These are phyloP conservation scores for Acrodontium crateriforme DNA, from an alignment of 2,329 filamentous ascomycete species.

Conservation along the genomic window DNA sequence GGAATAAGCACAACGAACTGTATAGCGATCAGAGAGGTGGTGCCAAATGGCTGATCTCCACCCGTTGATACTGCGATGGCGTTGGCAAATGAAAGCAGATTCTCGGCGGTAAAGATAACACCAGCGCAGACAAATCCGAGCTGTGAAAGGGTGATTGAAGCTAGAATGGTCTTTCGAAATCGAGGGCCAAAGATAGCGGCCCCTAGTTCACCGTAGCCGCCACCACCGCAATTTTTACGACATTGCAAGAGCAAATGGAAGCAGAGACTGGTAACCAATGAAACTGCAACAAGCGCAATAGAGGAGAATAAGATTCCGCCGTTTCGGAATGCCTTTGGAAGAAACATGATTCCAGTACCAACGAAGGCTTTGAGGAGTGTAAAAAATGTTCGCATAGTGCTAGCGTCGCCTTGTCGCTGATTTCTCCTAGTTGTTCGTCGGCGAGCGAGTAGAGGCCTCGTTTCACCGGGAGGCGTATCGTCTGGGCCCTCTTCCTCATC, in stretches of 20 bases:
- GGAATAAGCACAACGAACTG: constrained; percentile 53
- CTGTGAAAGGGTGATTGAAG: constrained; percentile 60
- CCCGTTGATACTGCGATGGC: constrained; percentile 39
- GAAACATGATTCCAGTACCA: constrained; percentile 69
- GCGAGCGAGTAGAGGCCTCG: constrained; percentile 45
- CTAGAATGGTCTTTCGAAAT: constrained; percentile 52
- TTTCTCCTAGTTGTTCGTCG: constrained; percentile 37
- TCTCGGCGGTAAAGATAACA: constrained; percentile 65
- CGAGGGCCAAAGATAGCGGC: constrained; percentile 48
- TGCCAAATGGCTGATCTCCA: constrained; percentile 34
- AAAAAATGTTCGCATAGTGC: constrained; percentile 61
- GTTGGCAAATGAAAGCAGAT: constrained; percentile 51
- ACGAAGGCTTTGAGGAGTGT: constrained; percentile 67
- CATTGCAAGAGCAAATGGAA: constrained; percentile 61
- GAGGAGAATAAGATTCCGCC: constrained; percentile 65
- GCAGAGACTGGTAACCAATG: constrained; percentile 52
- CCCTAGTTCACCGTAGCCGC: constrained; percentile 63
- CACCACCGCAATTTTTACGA: constrained; percentile 46
- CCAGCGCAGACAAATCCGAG: constrained; percentile 67
- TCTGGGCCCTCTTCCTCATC: constrained; percentile 46
- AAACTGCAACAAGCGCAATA: constrained; percentile 51
- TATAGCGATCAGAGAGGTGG: constrained; percentile 48
- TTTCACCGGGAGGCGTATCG: constrained; percentile 44
- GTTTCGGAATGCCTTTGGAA: constrained; percentile 67
- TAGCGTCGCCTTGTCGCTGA: constrained; percentile 45